Evolutionary conservation across 768 basidiomycete species (phyloP).

Genomic region (Suillus americanus): DNA sequence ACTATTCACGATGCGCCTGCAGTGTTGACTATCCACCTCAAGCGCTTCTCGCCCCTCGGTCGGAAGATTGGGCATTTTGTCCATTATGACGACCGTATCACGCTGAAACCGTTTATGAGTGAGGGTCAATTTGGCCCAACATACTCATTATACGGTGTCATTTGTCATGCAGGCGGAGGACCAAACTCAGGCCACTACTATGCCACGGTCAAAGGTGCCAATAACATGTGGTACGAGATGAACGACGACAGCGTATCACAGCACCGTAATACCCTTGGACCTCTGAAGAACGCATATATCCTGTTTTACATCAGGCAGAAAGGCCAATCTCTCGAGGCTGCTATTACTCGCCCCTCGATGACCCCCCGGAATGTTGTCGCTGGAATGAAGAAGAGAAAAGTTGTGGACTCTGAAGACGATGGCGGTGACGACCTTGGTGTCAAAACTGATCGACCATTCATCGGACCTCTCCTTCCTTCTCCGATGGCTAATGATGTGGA

Average conservation of each 20-base stretch:
- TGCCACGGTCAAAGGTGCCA: conserved; percentile 71
- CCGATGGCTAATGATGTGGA: conserved; percentile 27
- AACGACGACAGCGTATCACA: conserved; percentile 81
- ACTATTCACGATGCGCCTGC: conserved; percentile 84
- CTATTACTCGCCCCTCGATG: conserved; percentile 36
- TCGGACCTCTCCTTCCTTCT: conserved; percentile 67
- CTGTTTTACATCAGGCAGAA: conserved; percentile 87
- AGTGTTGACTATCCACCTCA: conserved; percentile 90
- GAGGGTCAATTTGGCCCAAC: conserved; percentile 70
- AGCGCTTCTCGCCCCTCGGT: conserved; percentile 90
- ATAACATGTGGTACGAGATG: conserved; percentile 86
- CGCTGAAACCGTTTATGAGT: conserved; percentile 81
- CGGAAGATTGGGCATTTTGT: conserved; percentile 80
- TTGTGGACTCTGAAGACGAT: conserved; percentile 52
- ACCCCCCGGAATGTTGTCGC: conserved; percentile 43
- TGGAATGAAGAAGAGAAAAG: conserved; percentile 47
- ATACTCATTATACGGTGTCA: conserved; percentile 89
- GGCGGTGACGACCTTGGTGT: conserved; percentile 49
- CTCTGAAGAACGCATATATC: conserved; percentile 84
- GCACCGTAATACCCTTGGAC: conserved; percentile 44
- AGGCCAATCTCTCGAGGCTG: conserved; percentile 71
- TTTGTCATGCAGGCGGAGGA: conserved; percentile 89
- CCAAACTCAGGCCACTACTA: conserved; percentile 97
- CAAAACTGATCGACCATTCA: conserved; percentile 52
- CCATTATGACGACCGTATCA: conserved; percentile 74